Evolutionary conservation across 2,329 filamentous ascomycete species (phyloP), one percentile per base, ranked within the genome.

Genomic region (Colletotrichum euphorbiae): DNA sequence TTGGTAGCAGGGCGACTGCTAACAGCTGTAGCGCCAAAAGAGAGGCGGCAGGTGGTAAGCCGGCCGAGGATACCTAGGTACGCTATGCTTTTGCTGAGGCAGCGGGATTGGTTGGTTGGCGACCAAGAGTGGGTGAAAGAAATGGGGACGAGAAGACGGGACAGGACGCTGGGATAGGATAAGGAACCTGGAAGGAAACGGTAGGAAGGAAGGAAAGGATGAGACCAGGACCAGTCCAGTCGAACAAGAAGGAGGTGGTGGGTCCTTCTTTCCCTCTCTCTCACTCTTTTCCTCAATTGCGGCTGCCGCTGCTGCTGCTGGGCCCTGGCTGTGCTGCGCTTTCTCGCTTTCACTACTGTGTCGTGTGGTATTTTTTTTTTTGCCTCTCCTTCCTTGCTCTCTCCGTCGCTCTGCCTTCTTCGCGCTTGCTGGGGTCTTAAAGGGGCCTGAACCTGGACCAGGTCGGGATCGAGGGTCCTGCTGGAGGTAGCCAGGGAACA

Each of bases 401-500:
- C n/a, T 40, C 19, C 11, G 6, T 31, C 42, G 19, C 8, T 51
- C 7, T 57, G 13, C 31, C 31, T 50, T 54, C 40, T 15, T 17
- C 42, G 19, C 21, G n/a, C 33, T 62, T 15, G 42, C 57, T 42
- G 36, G 33, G 36, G 42, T 3, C 15, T 28, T 15, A 4, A 19
- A 40, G 40, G 45, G 36, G 51, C 52, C 51, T 67, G 64, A 63
- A 58, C 60, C 59, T 62, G 60, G 52, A 15, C 45, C 45, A n/a
- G 62, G 60, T 60, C 57, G 38, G 60, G 51, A 57, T 52, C 58
- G 13, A 36, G 28, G 59, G 38, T 45, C 52, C 60, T 63, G 45
- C 31, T 24, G 13, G 13, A 28, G 50, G 43, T 57, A 17, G 24
- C 51, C 51, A 50, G 64, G 50, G 36, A 21, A 52, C n/a, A 51